A percentile compares a stretch with the other conserved stretches of the same genome.
Conservation (phyloP, 495 filamentous ascomycete genomes). For the Trichocladium antarcticum region DNA sequence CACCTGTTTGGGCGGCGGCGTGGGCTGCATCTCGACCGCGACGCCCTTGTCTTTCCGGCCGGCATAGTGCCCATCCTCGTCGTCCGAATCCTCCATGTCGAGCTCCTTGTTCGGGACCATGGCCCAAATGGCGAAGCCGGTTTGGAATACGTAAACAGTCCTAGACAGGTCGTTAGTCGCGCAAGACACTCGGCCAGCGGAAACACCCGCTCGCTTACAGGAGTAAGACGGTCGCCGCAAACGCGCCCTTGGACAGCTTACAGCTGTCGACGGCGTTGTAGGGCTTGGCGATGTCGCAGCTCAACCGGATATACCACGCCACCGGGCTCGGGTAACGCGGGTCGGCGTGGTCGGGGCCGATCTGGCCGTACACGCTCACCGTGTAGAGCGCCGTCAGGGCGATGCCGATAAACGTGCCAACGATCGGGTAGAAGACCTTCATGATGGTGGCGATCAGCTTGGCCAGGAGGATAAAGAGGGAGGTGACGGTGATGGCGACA, state of each 20-base stretch:
- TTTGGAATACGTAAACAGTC: conserved; percentile 44
- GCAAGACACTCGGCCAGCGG: background rate
- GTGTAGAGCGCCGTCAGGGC: conserved; percentile 53
- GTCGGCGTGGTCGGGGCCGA: conserved; percentile 71
- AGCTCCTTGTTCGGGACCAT: conserved; percentile 46
- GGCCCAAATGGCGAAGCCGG: conserved; percentile 47
- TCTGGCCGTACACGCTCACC: conserved; percentile 58
- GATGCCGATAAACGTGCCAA: conserved; percentile 49
- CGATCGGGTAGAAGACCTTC: conserved; percentile 58
- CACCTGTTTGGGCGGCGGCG: conserved; percentile 17
- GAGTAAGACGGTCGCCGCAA: conserved; percentile 59
- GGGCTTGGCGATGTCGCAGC: conserved; percentile 53
- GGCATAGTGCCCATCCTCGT: conserved; percentile 25
- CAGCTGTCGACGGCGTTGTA: conserved; percentile 54
- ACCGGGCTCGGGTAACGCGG: conserved; percentile 53
- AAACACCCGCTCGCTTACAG: conserved; percentile 45
- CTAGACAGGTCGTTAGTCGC: conserved; percentile 23
- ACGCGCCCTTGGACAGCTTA: conserved; percentile 61
- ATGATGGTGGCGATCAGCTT: conserved; percentile 59
- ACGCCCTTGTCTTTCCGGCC: conserved; percentile 16
- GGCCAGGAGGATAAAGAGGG: conserved; percentile 53
- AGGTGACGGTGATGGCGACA: conserved; percentile 69
- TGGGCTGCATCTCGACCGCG: conserved; percentile 36
- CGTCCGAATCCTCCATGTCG: conserved; percentile 30
- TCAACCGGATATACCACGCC: conserved; percentile 76